These are phyloP conservation scores for Meripilus lineatus DNA, from an alignment of 1,284 basidiomycete species.

Conservation along the genomic window DNA sequence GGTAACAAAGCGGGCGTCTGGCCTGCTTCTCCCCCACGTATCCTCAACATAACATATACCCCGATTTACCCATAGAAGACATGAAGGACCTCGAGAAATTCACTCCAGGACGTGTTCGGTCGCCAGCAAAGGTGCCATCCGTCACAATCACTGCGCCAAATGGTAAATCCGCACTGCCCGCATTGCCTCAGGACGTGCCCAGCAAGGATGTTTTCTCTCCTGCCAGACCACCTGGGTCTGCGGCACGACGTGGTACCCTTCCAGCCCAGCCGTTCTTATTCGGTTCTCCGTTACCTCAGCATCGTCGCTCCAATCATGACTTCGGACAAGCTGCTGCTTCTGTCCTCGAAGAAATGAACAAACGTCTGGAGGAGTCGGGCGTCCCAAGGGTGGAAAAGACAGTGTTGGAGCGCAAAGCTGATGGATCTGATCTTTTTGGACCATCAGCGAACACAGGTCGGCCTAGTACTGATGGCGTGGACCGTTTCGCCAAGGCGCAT, in stretches of 20 bases:
- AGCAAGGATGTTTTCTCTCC: conserved; percentile 38
- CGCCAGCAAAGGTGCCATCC: not conserved
- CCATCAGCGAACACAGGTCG: not conserved
- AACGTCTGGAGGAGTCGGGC: conserved; percentile 46
- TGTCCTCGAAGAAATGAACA: conserved; percentile 76
- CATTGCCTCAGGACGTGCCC: conserved; percentile 27
- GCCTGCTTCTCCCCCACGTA: conserved; percentile 32
- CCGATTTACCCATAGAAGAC: not conserved
- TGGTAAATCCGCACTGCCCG: conserved; percentile 4
- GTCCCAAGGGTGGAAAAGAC: conserved; percentile 39
- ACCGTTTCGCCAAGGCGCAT: conserved; percentile 58
- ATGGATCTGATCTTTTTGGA: conserved; percentile 2
- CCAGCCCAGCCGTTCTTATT: conserved; percentile 56
- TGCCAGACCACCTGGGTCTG: conserved; percentile 16
- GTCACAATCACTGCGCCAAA: not conserved
- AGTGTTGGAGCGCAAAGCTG: conserved; percentile 12
- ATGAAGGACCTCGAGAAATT: not conserved
- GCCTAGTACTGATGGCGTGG: conserved; percentile 7
- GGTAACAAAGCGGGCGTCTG: conserved; percentile 33
- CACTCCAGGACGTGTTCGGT: not conserved
- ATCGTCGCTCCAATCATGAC: conserved; percentile 53
- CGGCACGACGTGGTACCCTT: conserved; percentile 11
- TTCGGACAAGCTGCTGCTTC: conserved; percentile 57
- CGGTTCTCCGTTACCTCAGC: conserved; percentile 61
- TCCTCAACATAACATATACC: conserved; percentile 15